These are phyloP conservation scores for Chamaenerion angustifolium DNA, from an alignment of 345 rosid species.

Conservation along the genomic window DNA sequence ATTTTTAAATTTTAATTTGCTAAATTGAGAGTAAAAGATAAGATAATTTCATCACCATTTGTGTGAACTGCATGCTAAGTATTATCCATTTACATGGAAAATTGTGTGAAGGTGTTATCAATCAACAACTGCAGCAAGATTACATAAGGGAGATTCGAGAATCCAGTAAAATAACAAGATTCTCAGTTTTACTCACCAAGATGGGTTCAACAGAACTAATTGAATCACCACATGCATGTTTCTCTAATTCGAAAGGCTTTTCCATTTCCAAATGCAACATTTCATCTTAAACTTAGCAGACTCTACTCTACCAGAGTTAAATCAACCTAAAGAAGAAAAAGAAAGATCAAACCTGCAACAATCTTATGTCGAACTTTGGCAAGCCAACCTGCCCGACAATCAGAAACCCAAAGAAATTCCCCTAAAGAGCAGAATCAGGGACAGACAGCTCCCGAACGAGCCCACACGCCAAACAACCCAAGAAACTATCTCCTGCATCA, in stretches of 20 bases:
- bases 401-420: conserved; percentile 76
- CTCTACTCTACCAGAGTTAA: too few species aligned
- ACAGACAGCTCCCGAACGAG: conserved; percentile 63
- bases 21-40: neutral
- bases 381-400: conserved; percentile 83
- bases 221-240: too few species aligned
- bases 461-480: conserved; percentile 73
- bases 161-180: too few species aligned
- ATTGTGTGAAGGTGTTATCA: too few species aligned
- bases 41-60: neutral
- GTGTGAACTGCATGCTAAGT: neutral
- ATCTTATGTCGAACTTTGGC: conserved; percentile 44
- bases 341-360: conserved; percentile 54
- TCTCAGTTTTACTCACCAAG: too few species aligned
- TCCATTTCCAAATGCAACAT: too few species aligned
- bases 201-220: too few species aligned
- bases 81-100: neutral
- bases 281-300: too few species aligned
- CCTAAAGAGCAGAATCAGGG: conserved; percentile 85
- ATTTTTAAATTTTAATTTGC: neutral
- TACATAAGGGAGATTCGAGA: too few species aligned
- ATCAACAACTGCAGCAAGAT: too few species aligned
- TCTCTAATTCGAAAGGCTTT: too few species aligned
- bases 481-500: conserved; percentile 89
- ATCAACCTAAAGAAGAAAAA: neutral